Conservation (phyloP, 805 yeast genomes). For the Lachancea lanzarotensis region DNA sequence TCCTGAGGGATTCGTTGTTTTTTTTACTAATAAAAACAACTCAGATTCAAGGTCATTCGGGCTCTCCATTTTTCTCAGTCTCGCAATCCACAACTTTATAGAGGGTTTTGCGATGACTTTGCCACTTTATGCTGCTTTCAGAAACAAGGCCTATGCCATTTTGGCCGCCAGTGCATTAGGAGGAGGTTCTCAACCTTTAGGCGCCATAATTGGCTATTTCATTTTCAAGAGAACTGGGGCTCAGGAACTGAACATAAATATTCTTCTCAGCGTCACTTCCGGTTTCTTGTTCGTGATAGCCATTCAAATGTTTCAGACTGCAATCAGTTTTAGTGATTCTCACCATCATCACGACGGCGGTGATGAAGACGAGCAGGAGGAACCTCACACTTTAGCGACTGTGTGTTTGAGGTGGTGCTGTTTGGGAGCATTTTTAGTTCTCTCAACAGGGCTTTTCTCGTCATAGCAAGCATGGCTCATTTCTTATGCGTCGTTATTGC, state of each 20-base stretch:
- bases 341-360: constrained; percentile 37
- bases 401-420: constrained; percentile 33
- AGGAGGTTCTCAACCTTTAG: constrained; percentile 81
- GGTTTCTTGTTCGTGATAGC: constrained; percentile 83
- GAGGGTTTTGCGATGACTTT: constrained; percentile 94
- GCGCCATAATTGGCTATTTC: constrained; percentile 67
- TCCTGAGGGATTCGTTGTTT: constrained; percentile 92
- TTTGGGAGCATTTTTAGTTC: constrained; percentile 27
- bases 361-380: constrained; percentile 18
- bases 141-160: constrained; percentile 56
- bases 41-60: constrained; percentile 45
- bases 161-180: constrained; percentile 64
- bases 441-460: constrained; percentile 13
- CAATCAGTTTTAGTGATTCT: constrained; percentile 71
- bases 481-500: too few species aligned
- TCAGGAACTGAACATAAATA: constrained; percentile 29
- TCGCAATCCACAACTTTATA: constrained; percentile 82
- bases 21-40: constrained; percentile 58
- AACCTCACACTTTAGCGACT: constrained; percentile 30
- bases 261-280: constrained; percentile 63
- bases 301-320: constrained; percentile 78
- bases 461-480: background rate
- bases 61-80: constrained; percentile 70
- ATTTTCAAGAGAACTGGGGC: constrained; percentile 38
- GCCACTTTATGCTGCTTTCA: constrained; percentile 76